Percentiles rank a stretch among this genome's conserved stretches.
Evolutionary conservation across 164 flowering plant species (phyloP).

Genomic region (Magnolia kwangsiensis): DNA sequence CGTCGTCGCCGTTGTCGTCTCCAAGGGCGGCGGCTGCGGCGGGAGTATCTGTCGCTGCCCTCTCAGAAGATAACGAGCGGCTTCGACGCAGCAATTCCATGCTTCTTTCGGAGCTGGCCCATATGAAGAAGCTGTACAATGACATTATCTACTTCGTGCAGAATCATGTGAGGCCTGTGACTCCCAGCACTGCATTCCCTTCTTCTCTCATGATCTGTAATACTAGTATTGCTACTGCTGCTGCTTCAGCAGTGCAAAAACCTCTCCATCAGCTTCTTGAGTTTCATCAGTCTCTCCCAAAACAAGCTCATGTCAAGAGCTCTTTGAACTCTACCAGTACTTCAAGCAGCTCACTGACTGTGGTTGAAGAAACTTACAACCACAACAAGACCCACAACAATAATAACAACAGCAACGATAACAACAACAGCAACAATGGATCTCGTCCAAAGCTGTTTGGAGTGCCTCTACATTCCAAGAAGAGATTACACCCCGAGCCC

Average conservation of each 20-base stretch:
- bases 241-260: conserved; percentile 27
- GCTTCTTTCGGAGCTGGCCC: conserved; percentile 83
- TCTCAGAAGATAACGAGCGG: conserved; percentile 83
- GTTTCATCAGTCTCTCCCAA: conserved; percentile 28
- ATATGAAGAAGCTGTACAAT: conserved; percentile 89
- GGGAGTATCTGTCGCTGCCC: conserved; percentile 33
- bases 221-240: conserved; percentile 7
- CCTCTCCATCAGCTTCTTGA: conserved; percentile 37
- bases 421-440: conserved; percentile 1
- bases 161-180: conserved; percentile 85
- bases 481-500: conserved; percentile 74
- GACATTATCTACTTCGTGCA: conserved; percentile 94
- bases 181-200: conserved; percentile 58
- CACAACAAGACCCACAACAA: not conserved
- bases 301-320: conserved; percentile 18
- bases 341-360: conserved; percentile 34
- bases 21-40: not conserved
- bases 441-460: conserved; percentile 72
- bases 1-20: not conserved
- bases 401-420: not conserved
- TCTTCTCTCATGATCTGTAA: conserved; percentile 36
- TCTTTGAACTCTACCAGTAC: conserved; percentile 24
- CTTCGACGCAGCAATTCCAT: conserved; percentile 75
- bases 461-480: conserved; percentile 71
- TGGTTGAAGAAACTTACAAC: conserved; percentile 35